phyloP scores from a whole-genome alignment of 2,329 filamentous ascomycete species.

The Botrytis fragariae region DNA sequence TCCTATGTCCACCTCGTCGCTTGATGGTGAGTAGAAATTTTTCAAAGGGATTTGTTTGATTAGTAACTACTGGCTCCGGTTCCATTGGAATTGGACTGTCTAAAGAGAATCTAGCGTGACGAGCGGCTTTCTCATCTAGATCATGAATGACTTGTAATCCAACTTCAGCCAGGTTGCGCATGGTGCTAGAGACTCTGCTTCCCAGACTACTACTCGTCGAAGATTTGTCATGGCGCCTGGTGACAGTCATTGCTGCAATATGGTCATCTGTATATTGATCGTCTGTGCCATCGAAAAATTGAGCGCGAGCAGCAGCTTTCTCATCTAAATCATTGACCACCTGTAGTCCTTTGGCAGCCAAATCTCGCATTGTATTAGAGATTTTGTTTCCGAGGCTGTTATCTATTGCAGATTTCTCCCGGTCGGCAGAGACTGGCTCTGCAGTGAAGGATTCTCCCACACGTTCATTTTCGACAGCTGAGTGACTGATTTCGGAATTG shows the following conservation, averaged over 20 bases:
- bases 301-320: conserved; percentile 8
- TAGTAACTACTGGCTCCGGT: conserved; percentile 20
- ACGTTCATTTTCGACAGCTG: background rate
- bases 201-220: conserved; percentile 30
- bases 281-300: background rate
- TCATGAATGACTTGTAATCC: conserved; percentile 39
- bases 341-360: background rate
- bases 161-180: conserved; percentile 45
- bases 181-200: conserved; percentile 41
- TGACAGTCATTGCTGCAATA: background rate
- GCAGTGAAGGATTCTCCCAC: background rate
- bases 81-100: conserved; percentile 23
- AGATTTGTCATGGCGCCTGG: conserved; percentile 26
- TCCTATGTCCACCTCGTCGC: conserved; percentile 47
- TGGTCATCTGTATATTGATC: background rate
- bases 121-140: conserved; percentile 19
- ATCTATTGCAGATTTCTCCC: background rate
- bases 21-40: conserved; percentile 73
- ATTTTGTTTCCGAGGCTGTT: background rate
- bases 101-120: conserved; percentile 31
- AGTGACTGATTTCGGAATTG: conserved; percentile 24
- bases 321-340: conserved; percentile 9
- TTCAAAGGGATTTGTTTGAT: conserved; percentile 53
- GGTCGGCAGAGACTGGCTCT: background rate
- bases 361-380: background rate